phyloP scores from a whole-genome alignment of 345 rosid species.

The Eucalyptus cladocalyx region DNA sequence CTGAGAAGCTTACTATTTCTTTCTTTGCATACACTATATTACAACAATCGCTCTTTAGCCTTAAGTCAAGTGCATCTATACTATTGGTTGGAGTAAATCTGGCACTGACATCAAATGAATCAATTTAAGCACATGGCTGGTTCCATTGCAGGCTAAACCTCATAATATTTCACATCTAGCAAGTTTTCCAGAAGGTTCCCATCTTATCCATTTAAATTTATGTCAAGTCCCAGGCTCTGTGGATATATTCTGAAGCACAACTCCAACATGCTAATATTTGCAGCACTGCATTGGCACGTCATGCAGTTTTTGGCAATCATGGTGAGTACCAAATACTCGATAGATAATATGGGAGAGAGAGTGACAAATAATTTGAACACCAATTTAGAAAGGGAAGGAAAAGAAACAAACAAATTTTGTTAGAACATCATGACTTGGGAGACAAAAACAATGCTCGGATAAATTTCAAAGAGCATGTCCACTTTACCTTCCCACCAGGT shows the following conservation, averaged over 20 bases:
- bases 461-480: not conserved
- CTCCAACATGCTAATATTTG: not conserved
- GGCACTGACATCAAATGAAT: not conserved
- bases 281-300: not conserved
- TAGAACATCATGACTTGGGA: not conserved
- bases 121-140: not conserved
- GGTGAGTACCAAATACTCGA: not conserved
- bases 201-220: not conserved
- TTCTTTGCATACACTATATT: not conserved
- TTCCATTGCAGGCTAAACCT: not conserved
- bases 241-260: not conserved
- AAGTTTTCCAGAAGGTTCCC: not conserved
- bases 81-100: not conserved
- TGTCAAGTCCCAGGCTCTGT: not conserved
- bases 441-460: not conserved
- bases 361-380: not conserved
- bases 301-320: not conserved
- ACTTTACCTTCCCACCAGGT: slow-evolving; percentile 70
- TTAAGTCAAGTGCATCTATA: not conserved
- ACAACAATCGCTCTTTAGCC: not conserved
- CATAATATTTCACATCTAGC: not conserved
- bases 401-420: not conserved
- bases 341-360: not conserved
- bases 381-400: not conserved
- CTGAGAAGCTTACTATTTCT: not conserved